phyloP scores from a whole-genome alignment of 164 flowering plant genomes.

The Dillenia turbinata region DNA sequence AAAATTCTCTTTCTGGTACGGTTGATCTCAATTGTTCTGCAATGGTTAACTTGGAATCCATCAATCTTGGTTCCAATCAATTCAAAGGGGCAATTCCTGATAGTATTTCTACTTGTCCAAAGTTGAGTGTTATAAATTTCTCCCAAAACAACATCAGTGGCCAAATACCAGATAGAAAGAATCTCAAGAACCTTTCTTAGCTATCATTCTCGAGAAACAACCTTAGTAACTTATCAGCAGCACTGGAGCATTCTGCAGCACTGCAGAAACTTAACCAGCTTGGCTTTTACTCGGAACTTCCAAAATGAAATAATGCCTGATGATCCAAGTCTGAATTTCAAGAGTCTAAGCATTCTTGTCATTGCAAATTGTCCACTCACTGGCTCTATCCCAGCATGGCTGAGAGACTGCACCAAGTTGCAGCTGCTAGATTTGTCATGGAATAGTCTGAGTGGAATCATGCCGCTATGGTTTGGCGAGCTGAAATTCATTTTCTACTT shows the following conservation, averaged over 20 bases:
- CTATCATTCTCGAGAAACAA: conserved; percentile 52
- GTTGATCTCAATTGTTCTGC: conserved; percentile 46
- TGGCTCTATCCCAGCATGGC: conserved; percentile 55
- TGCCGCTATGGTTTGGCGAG: conserved; percentile 47
- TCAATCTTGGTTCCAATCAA: conserved; percentile 49
- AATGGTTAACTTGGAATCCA: conserved; percentile 36
- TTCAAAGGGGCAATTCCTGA: conserved; percentile 44
- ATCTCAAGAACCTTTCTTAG: conserved; percentile 35
- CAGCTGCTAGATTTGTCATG: conserved; percentile 63
- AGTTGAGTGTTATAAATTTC: conserved; percentile 43
- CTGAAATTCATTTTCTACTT: conserved; percentile 48
- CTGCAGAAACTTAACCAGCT: conserved; percentile 43
- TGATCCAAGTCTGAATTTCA: conserved; percentile 32
- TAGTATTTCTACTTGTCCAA: conserved; percentile 39
- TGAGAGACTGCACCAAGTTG: conserved; percentile 27
- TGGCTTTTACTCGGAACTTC: conserved; percentile 59
- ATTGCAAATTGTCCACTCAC: conserved; percentile 49
- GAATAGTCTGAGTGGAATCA: conserved; percentile 44
- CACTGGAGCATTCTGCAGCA: conserved; percentile 48
- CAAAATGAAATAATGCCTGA: conserved; percentile 41
- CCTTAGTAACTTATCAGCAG: conserved; percentile 36
- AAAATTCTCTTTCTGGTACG: conserved; percentile 47
- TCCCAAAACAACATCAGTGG: conserved; percentile 45
- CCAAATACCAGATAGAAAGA: conserved; percentile 46
- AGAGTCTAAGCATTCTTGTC: conserved; percentile 37